phyloP scores from a whole-genome alignment of 2,329 filamentous ascomycete species.

The Fusarium paranaense region DNA sequence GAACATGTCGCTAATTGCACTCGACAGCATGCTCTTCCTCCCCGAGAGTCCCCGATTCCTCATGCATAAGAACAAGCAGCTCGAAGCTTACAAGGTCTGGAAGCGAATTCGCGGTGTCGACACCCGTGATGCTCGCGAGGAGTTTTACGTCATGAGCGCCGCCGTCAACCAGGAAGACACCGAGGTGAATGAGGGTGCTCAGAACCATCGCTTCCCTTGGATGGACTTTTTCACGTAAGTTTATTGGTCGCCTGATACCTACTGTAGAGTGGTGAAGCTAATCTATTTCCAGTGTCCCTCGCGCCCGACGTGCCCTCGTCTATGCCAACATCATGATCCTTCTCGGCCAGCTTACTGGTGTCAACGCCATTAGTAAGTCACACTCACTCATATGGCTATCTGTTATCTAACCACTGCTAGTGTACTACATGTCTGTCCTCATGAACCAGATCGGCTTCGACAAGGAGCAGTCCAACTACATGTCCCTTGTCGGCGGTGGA shows the following conservation, averaged over 20 bases:
- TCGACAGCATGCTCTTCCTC: conserved; percentile 75
- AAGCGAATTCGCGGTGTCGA: conserved; percentile 75
- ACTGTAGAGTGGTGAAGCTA: neutral
- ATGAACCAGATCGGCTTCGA: conserved; percentile 77
- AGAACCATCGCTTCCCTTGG: conserved; percentile 72
- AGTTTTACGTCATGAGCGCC: conserved; percentile 80
- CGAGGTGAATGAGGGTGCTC: conserved; percentile 60
- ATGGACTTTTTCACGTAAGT: conserved; percentile 76
- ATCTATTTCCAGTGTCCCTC: conserved; percentile 58
- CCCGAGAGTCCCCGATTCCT: conserved; percentile 77
- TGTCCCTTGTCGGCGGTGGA: conserved; percentile 79
- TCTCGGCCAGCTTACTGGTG: conserved; percentile 77
- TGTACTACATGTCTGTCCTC: conserved; percentile 78
- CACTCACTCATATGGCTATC: rapidly evolving
- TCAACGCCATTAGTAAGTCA: conserved; percentile 66
- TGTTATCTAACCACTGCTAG: neutral
- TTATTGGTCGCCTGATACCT: neutral
- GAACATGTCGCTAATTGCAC: conserved; percentile 38
- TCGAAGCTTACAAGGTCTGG: conserved; percentile 71
- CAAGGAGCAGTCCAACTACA: conserved; percentile 72
- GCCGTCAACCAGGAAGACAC: conserved; percentile 68
- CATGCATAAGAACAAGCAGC: conserved; percentile 70
- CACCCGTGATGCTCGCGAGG: conserved; percentile 68
- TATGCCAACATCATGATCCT: conserved; percentile 79
- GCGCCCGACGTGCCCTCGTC: conserved; percentile 73